These are phyloP conservation scores for Cystobasidium pallidum DNA, from an alignment of 1,284 basidiomycete genomes.

Conservation along the genomic window DNA sequence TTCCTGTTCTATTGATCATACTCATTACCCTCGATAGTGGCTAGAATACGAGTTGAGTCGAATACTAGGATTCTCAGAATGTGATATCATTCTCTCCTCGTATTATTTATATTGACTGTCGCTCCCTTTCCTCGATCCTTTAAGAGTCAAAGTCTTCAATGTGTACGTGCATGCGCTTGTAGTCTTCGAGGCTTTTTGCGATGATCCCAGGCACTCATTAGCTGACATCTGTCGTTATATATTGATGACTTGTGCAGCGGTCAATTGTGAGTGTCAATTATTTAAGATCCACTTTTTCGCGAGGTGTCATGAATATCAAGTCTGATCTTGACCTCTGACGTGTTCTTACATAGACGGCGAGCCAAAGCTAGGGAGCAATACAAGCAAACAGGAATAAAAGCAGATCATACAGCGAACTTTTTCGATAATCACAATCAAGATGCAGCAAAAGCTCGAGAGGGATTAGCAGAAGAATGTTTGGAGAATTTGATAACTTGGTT, in stretches of 20 bases:
- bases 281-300: no score
- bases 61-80: no score
- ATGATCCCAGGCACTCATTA: no score
- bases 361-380: slow-evolving; percentile 70
- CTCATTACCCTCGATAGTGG: slow-evolving; percentile 72
- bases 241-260: neutral
- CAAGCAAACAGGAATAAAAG: slow-evolving; percentile 72
- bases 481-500: slow-evolving; percentile 96
- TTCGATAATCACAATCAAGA: slow-evolving; percentile 86
- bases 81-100: no score
- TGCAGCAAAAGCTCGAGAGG: slow-evolving; percentile 76
- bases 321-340: neutral
- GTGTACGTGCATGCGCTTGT: neutral
- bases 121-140: neutral
- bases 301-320: no score
- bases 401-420: slow-evolving; percentile 88
- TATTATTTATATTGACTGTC: no score
- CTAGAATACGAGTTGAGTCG: slow-evolving; percentile 79
- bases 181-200: no score
- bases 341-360: slow-evolving; percentile 61
- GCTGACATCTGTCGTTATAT: neutral
- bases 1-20: no score
- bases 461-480: slow-evolving; percentile 85
- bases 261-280: slow-evolving; percentile 21
- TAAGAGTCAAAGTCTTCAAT: slow-evolving; percentile 70